Evolutionary conservation across 805 yeast genomes (phyloP).

Genomic region (Wickerhamiella galacta): DNA sequence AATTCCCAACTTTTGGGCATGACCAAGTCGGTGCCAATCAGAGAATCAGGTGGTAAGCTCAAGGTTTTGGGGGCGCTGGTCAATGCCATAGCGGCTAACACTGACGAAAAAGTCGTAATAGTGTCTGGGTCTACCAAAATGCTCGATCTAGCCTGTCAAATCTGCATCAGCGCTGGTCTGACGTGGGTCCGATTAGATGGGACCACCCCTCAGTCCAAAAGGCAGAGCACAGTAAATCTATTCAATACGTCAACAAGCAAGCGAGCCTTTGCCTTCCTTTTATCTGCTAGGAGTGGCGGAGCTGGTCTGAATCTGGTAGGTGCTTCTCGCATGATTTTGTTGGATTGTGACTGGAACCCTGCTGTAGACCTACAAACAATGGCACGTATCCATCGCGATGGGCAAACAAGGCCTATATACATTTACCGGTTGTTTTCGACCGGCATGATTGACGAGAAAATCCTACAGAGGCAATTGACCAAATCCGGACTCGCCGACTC

Average conservation of each 20-base stretch:
- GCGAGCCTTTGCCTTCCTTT: conserved; percentile 42
- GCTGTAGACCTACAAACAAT: conserved; percentile 83
- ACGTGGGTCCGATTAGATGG: conserved; percentile 66
- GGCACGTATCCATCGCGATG: conserved; percentile 92
- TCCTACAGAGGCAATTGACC: conserved; percentile 77
- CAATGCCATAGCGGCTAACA: conserved; percentile 29
- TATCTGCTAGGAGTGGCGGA: conserved; percentile 89
- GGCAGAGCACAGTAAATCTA: conserved; percentile 48
- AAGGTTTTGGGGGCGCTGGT: no score
- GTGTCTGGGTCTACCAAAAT: conserved; percentile 84
- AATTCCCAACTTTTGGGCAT: conserved; percentile 41
- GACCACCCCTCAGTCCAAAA: conserved; percentile 45
- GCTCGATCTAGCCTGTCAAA: conserved; percentile 51
- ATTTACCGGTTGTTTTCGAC: conserved; percentile 73
- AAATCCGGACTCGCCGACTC: conserved; percentile 64
- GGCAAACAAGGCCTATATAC: conserved; percentile 62
- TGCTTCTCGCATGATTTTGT: conserved; percentile 67
- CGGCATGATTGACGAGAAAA: conserved; percentile 80
- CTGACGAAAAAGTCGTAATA: conserved; percentile 62
- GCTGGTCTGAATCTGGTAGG: conserved; percentile 82
- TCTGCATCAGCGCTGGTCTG: conserved; percentile 34
- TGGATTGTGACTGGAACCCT: conserved; percentile 97
- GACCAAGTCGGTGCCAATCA: neutral
- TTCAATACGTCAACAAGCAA: conserved; percentile 38
- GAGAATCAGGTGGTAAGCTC: conserved; percentile 43